Conservation (phyloP, 225 moss, liverwort and hornwort species). For the Bryum argenteum region DNA sequence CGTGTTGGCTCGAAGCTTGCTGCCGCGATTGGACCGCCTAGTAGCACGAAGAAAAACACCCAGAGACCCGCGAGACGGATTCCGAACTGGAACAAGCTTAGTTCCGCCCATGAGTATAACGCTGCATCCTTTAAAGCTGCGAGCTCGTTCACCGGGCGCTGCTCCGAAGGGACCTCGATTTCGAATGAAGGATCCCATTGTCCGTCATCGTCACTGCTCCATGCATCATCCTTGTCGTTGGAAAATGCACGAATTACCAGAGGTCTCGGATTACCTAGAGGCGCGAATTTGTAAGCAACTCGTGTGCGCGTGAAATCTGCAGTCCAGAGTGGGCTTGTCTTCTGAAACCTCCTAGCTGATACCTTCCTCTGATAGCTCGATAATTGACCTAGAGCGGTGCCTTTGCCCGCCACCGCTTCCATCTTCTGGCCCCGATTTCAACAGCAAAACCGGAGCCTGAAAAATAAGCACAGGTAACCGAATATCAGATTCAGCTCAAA, state of each 20-base stretch:
- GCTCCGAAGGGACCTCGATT: slow-evolving; percentile 67
- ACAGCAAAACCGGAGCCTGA: slow-evolving; percentile 34
- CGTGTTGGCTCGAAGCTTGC: slow-evolving; percentile 65
- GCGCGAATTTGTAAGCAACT: slow-evolving; percentile 26
- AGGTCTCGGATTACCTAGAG: slow-evolving; percentile 33
- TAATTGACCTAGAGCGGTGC: slow-evolving; percentile 31
- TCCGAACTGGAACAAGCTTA: slow-evolving; percentile 52
- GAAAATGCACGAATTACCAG: slow-evolving; percentile 47
- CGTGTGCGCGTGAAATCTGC: slow-evolving; percentile 37
- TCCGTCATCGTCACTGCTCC: slow-evolving; percentile 45
- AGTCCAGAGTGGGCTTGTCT: slow-evolving; percentile 30
- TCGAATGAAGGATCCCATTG: slow-evolving; percentile 67
- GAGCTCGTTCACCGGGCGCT: slow-evolving; percentile 70
- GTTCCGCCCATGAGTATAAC: slow-evolving; percentile 65
- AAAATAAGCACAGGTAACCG: background rate
- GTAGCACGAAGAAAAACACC: slow-evolving; percentile 61
- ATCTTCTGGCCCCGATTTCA: slow-evolving; percentile 41
- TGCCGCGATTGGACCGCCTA: slow-evolving; percentile 70
- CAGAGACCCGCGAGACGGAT: slow-evolving; percentile 57
- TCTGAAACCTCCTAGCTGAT: slow-evolving; percentile 37
- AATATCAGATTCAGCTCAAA: slow-evolving; percentile 1
- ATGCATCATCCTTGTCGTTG: slow-evolving; percentile 47
- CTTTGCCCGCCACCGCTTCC: slow-evolving; percentile 35
- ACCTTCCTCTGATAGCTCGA: slow-evolving; percentile 28
- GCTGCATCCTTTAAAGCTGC: slow-evolving; percentile 64